Conservation (phyloP, 768 basidiomycete genomes). For the Lenzites betulinus region DNA sequence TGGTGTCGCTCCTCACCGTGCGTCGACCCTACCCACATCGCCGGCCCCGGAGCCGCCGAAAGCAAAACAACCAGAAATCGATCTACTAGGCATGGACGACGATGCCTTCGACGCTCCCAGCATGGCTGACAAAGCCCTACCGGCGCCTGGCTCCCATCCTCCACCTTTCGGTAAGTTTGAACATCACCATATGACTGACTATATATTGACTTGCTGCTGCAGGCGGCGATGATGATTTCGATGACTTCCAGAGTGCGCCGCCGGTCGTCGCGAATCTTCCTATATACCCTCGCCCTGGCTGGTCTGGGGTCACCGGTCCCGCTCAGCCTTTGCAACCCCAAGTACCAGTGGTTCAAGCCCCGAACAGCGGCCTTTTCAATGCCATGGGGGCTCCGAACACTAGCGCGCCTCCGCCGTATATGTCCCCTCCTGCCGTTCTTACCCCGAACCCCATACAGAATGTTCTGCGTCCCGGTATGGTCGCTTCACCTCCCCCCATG, state of each 20-base stretch:
- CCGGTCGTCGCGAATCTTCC: no score
- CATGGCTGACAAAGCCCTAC: slow-evolving; percentile 53
- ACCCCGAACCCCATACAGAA: slow-evolving; percentile 20
- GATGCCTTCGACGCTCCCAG: slow-evolving; percentile 43
- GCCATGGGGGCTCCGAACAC: slow-evolving; percentile 9
- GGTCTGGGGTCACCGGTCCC: no score
- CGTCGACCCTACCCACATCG: slow-evolving; percentile 39
- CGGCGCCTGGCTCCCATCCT: slow-evolving; percentile 39
- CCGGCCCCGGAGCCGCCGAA: slow-evolving; percentile 38
- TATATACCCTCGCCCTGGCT: no score
- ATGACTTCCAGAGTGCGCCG: slow-evolving; percentile 81
- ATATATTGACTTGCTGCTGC: neutral
- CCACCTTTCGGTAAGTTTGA: slow-evolving; percentile 15
- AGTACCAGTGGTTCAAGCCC: neutral
- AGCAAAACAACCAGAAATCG: slow-evolving; percentile 50
- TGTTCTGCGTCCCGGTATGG: slow-evolving; percentile 8
- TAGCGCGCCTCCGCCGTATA: slow-evolving; percentile 14
- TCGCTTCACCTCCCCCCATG: slow-evolving; percentile 15
- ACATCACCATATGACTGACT: neutral
- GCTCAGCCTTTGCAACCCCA: slow-evolving; percentile 4
- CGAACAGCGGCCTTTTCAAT: slow-evolving; percentile 21
- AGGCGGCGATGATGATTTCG: slow-evolving; percentile 74
- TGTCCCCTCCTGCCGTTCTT: slow-evolving; percentile 23
- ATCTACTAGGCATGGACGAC: slow-evolving; percentile 84
- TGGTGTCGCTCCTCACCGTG: slow-evolving; percentile 39